Evolutionary conservation across 176 grass and related monocot species (phyloP).

Genomic region (Cenchrus purpureus): DNA sequence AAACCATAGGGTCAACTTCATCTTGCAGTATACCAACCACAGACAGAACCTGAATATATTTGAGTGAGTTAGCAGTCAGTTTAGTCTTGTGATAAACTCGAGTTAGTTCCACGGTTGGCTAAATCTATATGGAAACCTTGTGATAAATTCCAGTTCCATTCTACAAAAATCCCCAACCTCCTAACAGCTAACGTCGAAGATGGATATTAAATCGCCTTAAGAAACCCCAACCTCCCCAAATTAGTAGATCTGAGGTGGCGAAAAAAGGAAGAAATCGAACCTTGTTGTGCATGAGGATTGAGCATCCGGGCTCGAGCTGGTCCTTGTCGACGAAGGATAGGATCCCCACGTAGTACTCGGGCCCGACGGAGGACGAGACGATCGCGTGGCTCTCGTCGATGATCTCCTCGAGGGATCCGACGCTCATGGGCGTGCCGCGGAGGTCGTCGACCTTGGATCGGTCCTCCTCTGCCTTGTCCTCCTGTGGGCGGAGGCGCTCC

Average conservation of each 20-base stretch:
- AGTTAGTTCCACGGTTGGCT: too few relatives aligned
- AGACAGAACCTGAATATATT: slow-evolving; percentile 66
- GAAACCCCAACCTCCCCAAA: too few relatives aligned
- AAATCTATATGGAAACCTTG: too few relatives aligned
- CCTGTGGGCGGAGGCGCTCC: slow-evolving; percentile 80
- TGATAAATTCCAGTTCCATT: too few relatives aligned
- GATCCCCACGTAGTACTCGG: slow-evolving; percentile 89
- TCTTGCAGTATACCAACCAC: slow-evolving; percentile 93
- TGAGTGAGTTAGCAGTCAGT: background rate
- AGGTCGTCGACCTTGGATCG: slow-evolving; percentile 89
- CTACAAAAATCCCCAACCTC: too few relatives aligned
- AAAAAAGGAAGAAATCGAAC: slow-evolving; percentile 2
- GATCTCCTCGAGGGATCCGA: slow-evolving; percentile 88
- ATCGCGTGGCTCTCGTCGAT: slow-evolving; percentile 92
- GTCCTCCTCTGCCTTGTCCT: slow-evolving; percentile 91
- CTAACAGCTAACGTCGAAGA: too few relatives aligned
- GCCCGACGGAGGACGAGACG: slow-evolving; percentile 80
- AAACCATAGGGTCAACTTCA: slow-evolving; percentile 93
- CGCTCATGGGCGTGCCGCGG: slow-evolving; percentile 84
- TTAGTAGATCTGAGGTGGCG: too few relatives aligned
- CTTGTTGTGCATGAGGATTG: slow-evolving; percentile 96
- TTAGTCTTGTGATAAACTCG: too few relatives aligned
- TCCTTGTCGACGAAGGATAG: slow-evolving; percentile 91
- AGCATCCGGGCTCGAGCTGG: slow-evolving; percentile 86
- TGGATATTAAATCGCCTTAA: too few relatives aligned